Base-by-base conservation (phyloP, 129 eudicot species). In the Ambrosia artemisiifolia region DNA sequence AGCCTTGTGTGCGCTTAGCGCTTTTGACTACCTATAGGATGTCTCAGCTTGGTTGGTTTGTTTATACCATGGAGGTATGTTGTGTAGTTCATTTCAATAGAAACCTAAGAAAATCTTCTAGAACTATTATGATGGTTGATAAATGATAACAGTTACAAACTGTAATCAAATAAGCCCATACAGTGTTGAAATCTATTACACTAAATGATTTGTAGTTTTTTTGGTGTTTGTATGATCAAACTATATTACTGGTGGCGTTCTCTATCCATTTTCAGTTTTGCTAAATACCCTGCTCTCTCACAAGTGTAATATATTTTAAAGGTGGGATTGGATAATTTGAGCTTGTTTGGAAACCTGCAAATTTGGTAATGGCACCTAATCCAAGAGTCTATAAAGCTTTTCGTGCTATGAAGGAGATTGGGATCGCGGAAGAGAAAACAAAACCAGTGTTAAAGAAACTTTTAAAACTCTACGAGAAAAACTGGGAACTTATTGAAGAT, bases 401-500 rank as follows among this genome's bases (percentile, higher is more conserved):
- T 76, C 82, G 83, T 30, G 99, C 97, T 50, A 94, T 94, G 99
- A 77, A 70, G 80, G 81, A 60, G 63, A 14, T 94, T 17, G 97
- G 97, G 18, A 88, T 94, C 47, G 60, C 89, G n/a, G 95, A 90
- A 72, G 94, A 81, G 59, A 84, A 82, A 65, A 85, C 84, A 78
- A 94, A 94, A 72, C 97, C 95, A 0, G 97, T 88, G 2, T 67
- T 94, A 66, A 94, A 90, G 78, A 84, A 69, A 55, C 90, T 94
- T 18, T 55, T 94, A 38, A 88, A 86, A 67, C 40, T 86, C 80
- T 90, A 82, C 70, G 96, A 94, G 18, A 94, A 94, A 54, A 90
- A 94, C 44, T 94, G 99, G 99, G 96, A 75, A 53, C 91, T 84
- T 18, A 90, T 94, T 43, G 99, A 90, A 83, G 89, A 70, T 74